phyloP scores from a whole-genome alignment of 2,329 filamentous ascomycete species.

The Laburnicola sp. region DNA sequence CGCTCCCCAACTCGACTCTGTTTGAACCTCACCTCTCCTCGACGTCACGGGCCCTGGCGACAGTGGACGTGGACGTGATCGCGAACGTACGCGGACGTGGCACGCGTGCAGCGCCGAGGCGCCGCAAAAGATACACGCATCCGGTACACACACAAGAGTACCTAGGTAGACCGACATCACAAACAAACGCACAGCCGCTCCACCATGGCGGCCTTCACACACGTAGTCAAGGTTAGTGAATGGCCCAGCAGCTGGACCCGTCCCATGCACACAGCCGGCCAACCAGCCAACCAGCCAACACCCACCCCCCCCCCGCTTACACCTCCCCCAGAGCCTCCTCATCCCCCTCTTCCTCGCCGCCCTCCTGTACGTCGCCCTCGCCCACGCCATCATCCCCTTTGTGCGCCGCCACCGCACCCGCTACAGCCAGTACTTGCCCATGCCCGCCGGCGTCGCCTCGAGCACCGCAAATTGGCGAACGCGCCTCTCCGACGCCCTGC shows the following conservation, averaged over 20 bases:
- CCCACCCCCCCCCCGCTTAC: constrained; percentile 15
- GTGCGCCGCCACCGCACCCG: constrained; percentile 49
- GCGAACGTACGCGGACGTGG: too few species aligned
- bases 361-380: constrained; percentile 48
- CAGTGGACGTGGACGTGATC: too few species aligned
- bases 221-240: constrained; percentile 39
- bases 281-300: background rate
- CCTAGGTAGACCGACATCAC: background rate
- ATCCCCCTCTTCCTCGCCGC: constrained; percentile 51
- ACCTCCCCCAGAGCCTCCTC: constrained; percentile 46
- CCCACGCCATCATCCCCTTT: constrained; percentile 49
- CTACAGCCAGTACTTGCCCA: constrained; percentile 51
- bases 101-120: background rate
- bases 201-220: constrained; percentile 39
- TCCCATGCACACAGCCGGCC: background rate
- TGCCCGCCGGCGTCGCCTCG: constrained; percentile 31
- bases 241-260: too few species aligned
- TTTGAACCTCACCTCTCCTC: constrained; percentile 16
- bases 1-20: constrained; percentile 10
- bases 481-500: constrained; percentile 41
- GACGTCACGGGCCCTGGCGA: background rate
- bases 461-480: constrained; percentile 33
- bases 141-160: background rate
- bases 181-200: background rate
- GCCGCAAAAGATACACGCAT: background rate